Evolutionary conservation across 2,329 filamentous ascomycete genomes (phyloP).

Genomic region (Pseudocercospora fijiensis): DNA sequence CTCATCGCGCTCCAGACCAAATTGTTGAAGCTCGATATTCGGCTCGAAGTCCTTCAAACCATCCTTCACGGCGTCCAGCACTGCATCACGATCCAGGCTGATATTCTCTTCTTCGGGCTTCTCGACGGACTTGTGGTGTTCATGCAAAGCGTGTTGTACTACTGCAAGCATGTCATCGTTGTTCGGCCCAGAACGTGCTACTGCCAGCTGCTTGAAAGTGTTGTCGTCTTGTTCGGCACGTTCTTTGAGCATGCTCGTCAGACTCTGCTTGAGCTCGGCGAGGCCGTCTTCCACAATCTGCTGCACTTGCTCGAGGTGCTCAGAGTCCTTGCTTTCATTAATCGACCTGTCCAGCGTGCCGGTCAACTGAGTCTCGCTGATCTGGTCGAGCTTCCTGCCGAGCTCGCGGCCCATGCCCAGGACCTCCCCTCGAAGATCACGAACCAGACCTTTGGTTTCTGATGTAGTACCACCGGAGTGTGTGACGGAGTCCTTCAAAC

Average conservation of each 20-base stretch:
- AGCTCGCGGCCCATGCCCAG: slow-evolving; percentile 92
- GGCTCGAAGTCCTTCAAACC: slow-evolving; percentile 95
- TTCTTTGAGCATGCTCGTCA: slow-evolving; percentile 78
- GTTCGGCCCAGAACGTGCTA: slow-evolving; percentile 43
- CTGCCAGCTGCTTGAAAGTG: slow-evolving; percentile 37
- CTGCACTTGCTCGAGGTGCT: slow-evolving; percentile 66
- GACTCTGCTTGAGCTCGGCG: slow-evolving; percentile 77
- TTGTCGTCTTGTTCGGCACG: slow-evolving; percentile 54
- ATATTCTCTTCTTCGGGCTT: slow-evolving; percentile 26
- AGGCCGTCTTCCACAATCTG: slow-evolving; percentile 78
- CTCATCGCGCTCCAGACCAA: slow-evolving; percentile 86
- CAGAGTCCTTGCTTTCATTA: slow-evolving; percentile 42
- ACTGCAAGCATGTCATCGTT: slow-evolving; percentile 84
- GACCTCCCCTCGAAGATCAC: slow-evolving; percentile 87
- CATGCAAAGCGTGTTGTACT: slow-evolving; percentile 69
- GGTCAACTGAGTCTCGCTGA: slow-evolving; percentile 42
- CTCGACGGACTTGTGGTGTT: slow-evolving; percentile 55
- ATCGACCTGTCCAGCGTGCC: slow-evolving; percentile 44
- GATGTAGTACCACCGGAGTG: slow-evolving; percentile 86
- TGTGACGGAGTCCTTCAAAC: slow-evolving; percentile 86
- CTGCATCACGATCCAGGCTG: slow-evolving; percentile 63
- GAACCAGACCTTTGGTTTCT: slow-evolving; percentile 85
- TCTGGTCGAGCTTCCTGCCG: slow-evolving; percentile 78
- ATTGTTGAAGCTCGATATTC: slow-evolving; percentile 85
- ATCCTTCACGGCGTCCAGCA: slow-evolving; percentile 81